phyloP scores from a whole-genome alignment of 257 asterid species.

The Haberlea rhodopensis region DNA sequence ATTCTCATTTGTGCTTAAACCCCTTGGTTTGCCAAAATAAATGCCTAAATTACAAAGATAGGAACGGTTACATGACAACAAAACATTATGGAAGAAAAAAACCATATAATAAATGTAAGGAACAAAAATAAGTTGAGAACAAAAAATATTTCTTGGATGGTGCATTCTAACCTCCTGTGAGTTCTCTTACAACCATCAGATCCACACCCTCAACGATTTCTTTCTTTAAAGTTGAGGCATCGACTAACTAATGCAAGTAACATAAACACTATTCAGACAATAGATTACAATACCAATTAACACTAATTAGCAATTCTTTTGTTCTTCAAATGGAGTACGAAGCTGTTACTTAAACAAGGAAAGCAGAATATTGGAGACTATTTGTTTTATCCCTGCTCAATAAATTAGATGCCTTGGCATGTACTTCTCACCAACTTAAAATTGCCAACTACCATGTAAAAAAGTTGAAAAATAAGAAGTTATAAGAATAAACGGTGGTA shows the following conservation, averaged over 20 bases:
- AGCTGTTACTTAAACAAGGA: constrained; percentile 12
- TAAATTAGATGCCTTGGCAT: not conserved
- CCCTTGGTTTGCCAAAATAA: constrained; percentile 97
- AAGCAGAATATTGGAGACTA: not conserved
- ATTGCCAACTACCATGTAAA: not conserved
- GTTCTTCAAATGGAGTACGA: not conserved
- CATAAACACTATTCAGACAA: constrained; percentile 18
- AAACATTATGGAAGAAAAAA: constrained; percentile 5
- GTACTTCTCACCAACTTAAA: not conserved
- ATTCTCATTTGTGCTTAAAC: constrained; percentile 64
- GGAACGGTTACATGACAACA: not conserved
- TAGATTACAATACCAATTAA: not conserved
- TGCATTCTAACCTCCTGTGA: constrained; percentile 82
- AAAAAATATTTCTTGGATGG: constrained; percentile 2
- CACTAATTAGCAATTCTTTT: constrained; percentile 2
- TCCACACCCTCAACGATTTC: constrained; percentile 99
- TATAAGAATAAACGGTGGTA: not conserved
- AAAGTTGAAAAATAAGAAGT: not conserved
- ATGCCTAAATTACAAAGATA: constrained; percentile 53
- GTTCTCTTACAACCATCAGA: constrained; percentile 96
- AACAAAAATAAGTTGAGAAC: constrained; percentile 18
- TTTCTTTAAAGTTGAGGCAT: constrained; percentile 90
- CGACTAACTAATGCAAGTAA: constrained; percentile 63
- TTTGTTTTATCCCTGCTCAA: not conserved
- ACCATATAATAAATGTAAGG: not conserved